phyloP scores from a whole-genome alignment of 2,329 filamentous ascomycete genomes.

The Fusarium nurragi region DNA sequence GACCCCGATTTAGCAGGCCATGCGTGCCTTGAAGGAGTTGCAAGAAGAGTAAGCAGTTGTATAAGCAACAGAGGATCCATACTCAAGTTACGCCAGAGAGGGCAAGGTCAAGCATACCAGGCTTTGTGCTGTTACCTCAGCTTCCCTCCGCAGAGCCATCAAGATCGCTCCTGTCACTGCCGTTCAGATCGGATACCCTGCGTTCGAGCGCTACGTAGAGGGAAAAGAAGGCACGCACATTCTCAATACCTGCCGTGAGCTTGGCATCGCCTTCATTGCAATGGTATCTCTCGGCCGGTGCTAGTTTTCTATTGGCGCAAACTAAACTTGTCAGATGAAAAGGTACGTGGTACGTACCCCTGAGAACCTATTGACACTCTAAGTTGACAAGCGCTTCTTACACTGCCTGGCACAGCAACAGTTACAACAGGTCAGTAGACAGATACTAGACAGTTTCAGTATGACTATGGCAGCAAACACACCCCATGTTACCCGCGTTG shows the following conservation, averaged over 20 bases:
- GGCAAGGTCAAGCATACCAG: conserved; percentile 66
- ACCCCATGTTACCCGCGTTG: too few relatives aligned
- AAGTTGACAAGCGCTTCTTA: too few relatives aligned
- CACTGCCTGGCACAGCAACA: too few relatives aligned
- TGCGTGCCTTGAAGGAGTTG: conserved; percentile 57
- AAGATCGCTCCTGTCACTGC: too few relatives aligned
- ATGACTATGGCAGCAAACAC: too few relatives aligned
- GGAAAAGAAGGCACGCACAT: conserved; percentile 54
- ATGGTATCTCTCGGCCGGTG: conserved; percentile 70
- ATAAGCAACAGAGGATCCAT: background rate
- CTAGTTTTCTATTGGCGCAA: too few relatives aligned
- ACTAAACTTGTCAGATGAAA: too few relatives aligned
- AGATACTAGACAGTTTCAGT: too few relatives aligned
- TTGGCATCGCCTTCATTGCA: conserved; percentile 65
- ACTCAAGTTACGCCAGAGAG: conserved; percentile 43
- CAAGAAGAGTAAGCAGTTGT: conserved; percentile 45
- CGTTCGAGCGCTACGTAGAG: conserved; percentile 68
- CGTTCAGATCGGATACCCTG: conserved; percentile 63
- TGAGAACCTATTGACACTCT: too few relatives aligned
- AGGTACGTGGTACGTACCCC: too few relatives aligned
- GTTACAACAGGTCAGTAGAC: too few relatives aligned
- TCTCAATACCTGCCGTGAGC: conserved; percentile 64
- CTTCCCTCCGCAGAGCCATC: conserved; percentile 61
- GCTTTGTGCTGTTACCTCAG: conserved; percentile 57
- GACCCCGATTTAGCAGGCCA: conserved; percentile 58